Conservation (phyloP, 2,329 filamentous ascomycete genomes). For the Fusarium siculi region DNA sequence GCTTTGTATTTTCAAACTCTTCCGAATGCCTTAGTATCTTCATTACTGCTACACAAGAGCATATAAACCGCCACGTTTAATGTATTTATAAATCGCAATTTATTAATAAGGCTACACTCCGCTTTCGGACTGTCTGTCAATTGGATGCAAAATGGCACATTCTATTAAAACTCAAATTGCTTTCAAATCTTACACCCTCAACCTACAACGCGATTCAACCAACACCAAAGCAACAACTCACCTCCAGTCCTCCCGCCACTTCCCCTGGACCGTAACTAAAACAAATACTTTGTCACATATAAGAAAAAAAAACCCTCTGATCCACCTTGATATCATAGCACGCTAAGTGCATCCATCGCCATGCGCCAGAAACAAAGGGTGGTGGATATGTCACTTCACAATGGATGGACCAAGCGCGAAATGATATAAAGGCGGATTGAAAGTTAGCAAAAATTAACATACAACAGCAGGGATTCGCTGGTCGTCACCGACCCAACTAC, state of each 20-base stretch:
- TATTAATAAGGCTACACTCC: rapidly evolving
- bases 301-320: background rate
- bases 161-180: rapidly evolving
- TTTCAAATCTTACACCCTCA: background rate
- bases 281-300: background rate
- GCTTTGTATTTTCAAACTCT: background rate
- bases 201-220: too few species aligned
- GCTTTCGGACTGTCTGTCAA: rapidly evolving
- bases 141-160: rapidly evolving
- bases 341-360: background rate
- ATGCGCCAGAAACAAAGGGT: background rate
- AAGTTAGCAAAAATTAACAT: background rate
- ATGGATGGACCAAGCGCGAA: background rate
- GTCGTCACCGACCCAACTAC: slow-evolving; percentile 5
- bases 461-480: background rate
- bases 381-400: too few species aligned
- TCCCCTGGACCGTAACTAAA: too few species aligned
- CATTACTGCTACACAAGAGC: background rate
- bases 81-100: too few species aligned
- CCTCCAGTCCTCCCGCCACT: rapidly evolving
- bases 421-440: rapidly evolving
- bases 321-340: background rate
- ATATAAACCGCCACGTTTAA: background rate
- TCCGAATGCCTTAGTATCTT: too few species aligned
- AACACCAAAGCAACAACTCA: background rate